Percentiles rank a stretch among this genome's conserved stretches.
These are phyloP conservation scores for Gaultheria prostrata DNA, from an alignment of 148 eudicot species.

Conservation along the genomic window DNA sequence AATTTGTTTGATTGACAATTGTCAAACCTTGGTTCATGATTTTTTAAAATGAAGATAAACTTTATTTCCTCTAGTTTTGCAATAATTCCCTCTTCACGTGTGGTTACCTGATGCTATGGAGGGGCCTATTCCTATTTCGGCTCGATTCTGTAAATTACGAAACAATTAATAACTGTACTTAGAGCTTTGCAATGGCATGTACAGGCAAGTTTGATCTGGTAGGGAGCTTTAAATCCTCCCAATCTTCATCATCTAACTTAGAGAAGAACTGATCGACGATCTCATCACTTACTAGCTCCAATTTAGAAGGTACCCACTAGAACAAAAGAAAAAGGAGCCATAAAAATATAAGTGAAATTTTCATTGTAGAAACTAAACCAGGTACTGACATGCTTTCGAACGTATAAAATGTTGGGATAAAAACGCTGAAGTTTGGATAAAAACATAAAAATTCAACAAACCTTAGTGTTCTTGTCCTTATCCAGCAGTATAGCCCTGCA, in stretches of 20 bases:
- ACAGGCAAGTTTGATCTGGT: conserved; percentile 52
- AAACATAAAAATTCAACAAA: conserved; percentile 13
- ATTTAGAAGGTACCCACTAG: conserved; percentile 81
- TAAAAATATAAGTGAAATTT: not conserved
- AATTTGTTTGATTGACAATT: too few species aligned
- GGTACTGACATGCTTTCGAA: not conserved
- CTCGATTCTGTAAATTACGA: too few species aligned
- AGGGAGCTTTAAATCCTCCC: conserved; percentile 78
- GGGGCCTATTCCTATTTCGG: too few species aligned
- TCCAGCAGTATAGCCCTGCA: conserved; percentile 82
- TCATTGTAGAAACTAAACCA: not conserved
- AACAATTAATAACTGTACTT: conserved; percentile 10
- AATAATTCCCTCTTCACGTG: too few species aligned
- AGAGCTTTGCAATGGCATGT: conserved; percentile 80
- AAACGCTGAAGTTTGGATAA: not conserved
- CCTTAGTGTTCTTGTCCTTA: conserved; percentile 90
- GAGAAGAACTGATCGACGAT: conserved; percentile 74
- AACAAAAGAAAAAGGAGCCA: conserved; percentile 15
- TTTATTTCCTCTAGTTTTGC: not conserved
- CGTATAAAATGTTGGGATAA: not conserved
- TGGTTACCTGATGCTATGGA: too few species aligned
- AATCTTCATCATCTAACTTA: conserved; percentile 46
- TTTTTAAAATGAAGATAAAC: not conserved
- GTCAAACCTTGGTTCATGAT: too few species aligned
- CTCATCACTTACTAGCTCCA: conserved; percentile 55